Conservation (phyloP, 768 basidiomycete species). For the Russula emetica region DNA sequence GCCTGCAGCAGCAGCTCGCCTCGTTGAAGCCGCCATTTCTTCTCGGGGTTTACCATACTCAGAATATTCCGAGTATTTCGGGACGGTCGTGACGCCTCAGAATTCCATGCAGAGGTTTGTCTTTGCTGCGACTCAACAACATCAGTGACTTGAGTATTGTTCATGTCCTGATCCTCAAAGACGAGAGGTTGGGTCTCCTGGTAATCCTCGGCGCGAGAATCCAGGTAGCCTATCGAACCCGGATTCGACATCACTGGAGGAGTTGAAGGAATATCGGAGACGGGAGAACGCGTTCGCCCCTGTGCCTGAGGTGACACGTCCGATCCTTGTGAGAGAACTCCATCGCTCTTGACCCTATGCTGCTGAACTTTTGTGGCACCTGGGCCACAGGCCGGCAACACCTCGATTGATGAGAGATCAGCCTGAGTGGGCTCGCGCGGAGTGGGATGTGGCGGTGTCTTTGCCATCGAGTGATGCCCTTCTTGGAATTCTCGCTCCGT, state of each 20-base stretch:
- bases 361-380: not conserved
- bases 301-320: constrained; percentile 10
- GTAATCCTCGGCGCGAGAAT: constrained; percentile 16
- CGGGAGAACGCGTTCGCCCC: not conserved
- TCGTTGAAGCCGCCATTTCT: constrained; percentile 28
- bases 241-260: constrained; percentile 22
- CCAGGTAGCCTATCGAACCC: not conserved
- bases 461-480: constrained; percentile 10
- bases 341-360: not conserved
- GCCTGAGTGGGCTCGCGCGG: constrained; percentile 7
- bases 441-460: not conserved
- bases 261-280: constrained; percentile 17
- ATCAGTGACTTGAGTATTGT: constrained; percentile 12
- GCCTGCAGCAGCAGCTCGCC: constrained; percentile 12
- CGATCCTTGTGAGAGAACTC: constrained; percentile 5
- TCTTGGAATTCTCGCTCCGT: constrained; percentile 23
- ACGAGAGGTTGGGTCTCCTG: constrained; percentile 24
- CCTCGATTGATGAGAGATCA: not conserved
- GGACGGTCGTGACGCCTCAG: constrained; percentile 19
- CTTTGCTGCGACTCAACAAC: not conserved
- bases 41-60: constrained; percentile 36
- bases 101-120: not conserved
- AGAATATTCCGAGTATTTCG: constrained; percentile 35
- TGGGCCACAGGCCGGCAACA: not conserved
- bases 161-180: constrained; percentile 11